Evolutionary conservation across 2,329 filamentous ascomycete species (phyloP).

Genomic region (Cercospora zeina): DNA sequence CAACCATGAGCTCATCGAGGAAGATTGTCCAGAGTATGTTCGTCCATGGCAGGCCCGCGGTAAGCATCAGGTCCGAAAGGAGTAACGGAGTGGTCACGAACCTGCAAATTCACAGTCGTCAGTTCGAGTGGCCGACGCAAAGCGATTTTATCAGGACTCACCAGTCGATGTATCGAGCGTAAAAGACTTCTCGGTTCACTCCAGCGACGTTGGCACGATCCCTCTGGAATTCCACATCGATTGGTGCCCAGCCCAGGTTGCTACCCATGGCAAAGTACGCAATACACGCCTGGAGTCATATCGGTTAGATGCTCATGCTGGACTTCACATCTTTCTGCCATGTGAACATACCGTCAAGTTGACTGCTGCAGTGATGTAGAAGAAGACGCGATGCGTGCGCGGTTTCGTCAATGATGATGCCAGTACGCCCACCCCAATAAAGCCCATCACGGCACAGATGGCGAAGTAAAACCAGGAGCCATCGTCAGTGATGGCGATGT

Average conservation of each 20-base stretch:
- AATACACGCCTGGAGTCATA: conserved; percentile 49
- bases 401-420: conserved; percentile 37
- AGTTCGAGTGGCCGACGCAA: background rate
- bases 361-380: conserved; percentile 59
- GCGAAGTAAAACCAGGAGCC: conserved; percentile 66
- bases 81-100: conserved; percentile 61
- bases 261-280: conserved; percentile 64
- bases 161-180: conserved; percentile 64
- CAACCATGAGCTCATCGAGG: conserved; percentile 62
- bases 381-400: conserved; percentile 57
- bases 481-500: conserved; percentile 59
- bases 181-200: conserved; percentile 60
- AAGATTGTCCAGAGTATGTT: conserved; percentile 62
- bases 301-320: conserved; percentile 2
- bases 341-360: conserved; percentile 47
- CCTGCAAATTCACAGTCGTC: conserved; percentile 18
- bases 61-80: conserved; percentile 60
- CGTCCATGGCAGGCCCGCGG: conserved; percentile 61
- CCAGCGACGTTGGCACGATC: conserved; percentile 48
- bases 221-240: conserved; percentile 57
- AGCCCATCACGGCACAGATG: conserved; percentile 60
- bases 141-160: conserved; percentile 27
- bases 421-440: conserved; percentile 51
- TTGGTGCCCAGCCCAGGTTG: conserved; percentile 61
- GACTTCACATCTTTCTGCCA: background rate